Conservation (phyloP, 768 basidiomycete genomes). For the Termitomyces titanicus region DNA sequence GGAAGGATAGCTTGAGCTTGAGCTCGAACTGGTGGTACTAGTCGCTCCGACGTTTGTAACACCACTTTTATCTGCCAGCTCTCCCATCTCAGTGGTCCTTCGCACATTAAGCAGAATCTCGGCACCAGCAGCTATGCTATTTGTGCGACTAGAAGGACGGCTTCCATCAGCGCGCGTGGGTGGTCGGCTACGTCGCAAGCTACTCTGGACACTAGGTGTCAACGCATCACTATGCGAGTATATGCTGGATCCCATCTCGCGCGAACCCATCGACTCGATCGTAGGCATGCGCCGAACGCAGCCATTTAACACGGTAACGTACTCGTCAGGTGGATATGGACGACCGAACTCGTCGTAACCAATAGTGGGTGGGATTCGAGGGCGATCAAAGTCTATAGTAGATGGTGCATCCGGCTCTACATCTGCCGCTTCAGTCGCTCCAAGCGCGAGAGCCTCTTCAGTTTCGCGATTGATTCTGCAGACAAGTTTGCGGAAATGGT, state of each 20-base stretch:
- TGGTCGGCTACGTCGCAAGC: slow-evolving; percentile 29
- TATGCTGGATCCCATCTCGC: slow-evolving; percentile 40
- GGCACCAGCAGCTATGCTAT: slow-evolving; percentile 28
- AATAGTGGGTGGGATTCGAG: slow-evolving; percentile 23
- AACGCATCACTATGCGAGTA: slow-evolving; percentile 17
- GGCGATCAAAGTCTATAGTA: neutral
- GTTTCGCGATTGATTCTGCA: slow-evolving; percentile 50
- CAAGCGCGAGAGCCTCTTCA: slow-evolving; percentile 41
- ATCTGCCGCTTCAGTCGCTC: slow-evolving; percentile 24
- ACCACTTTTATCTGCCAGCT: slow-evolving; percentile 23
- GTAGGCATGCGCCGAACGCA: slow-evolving; percentile 76
- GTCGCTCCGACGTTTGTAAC: neutral
- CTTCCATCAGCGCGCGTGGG: slow-evolving; percentile 35
- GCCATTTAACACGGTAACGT: slow-evolving; percentile 59
- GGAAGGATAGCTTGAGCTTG: slow-evolving; percentile 16
- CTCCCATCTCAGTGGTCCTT: slow-evolving; percentile 30
- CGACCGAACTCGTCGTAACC: slow-evolving; percentile 47
- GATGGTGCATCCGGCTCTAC: slow-evolving; percentile 18
- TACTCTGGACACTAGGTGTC: slow-evolving; percentile 19
- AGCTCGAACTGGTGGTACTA: slow-evolving; percentile 8
- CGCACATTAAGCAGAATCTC: slow-evolving; percentile 23
- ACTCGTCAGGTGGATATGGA: slow-evolving; percentile 45
- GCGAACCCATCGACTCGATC: slow-evolving; percentile 72
- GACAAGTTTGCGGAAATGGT: slow-evolving; percentile 49
- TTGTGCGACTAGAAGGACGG: slow-evolving; percentile 33